Evolutionary conservation across 148 eudicot species (phyloP).

Genomic region (Rheum nobile): DNA sequence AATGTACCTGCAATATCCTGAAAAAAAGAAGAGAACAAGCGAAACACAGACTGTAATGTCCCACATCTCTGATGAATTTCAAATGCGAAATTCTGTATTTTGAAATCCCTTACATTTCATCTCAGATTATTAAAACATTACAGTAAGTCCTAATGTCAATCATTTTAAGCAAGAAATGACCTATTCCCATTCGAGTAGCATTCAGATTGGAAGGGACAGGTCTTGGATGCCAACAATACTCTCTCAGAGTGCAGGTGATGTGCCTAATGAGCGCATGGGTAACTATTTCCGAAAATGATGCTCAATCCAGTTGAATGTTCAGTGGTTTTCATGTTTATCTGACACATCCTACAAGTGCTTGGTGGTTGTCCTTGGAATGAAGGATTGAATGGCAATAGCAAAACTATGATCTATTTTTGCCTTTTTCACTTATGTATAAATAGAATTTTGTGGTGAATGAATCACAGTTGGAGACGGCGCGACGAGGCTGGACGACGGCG

Average conservation of each 20-base stretch:
- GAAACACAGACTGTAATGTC: neutral
- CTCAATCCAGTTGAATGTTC: conserved; percentile 2
- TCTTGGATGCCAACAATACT: conserved; percentile 38
- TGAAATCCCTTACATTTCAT: neutral
- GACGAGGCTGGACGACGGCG: no score
- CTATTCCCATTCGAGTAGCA: conserved; percentile 13
- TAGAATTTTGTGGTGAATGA: conserved; percentile 1
- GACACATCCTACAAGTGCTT: no score
- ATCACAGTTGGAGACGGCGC: neutral
- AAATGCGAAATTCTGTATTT: neutral
- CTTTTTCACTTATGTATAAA: neutral
- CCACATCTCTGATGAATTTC: neutral
- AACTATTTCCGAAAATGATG: conserved; percentile 26
- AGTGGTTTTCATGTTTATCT: neutral
- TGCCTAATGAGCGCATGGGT: conserved; percentile 11
- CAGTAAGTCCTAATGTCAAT: neutral
- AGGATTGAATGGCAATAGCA: neutral
- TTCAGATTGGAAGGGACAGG: conserved; percentile 29
- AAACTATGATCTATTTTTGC: neutral
- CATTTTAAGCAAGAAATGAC: neutral
- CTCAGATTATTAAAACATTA: neutral
- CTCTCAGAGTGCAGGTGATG: conserved; percentile 22
- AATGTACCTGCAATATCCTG: conserved; percentile 97
- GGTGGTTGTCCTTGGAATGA: neutral
- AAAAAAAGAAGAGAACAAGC: conserved; percentile 11